A percentile compares a stretch with the other conserved stretches of the same genome.
These are phyloP conservation scores for Metarhizium album DNA, from an alignment of 2,329 filamentous ascomycete species.

Conservation along the genomic window DNA sequence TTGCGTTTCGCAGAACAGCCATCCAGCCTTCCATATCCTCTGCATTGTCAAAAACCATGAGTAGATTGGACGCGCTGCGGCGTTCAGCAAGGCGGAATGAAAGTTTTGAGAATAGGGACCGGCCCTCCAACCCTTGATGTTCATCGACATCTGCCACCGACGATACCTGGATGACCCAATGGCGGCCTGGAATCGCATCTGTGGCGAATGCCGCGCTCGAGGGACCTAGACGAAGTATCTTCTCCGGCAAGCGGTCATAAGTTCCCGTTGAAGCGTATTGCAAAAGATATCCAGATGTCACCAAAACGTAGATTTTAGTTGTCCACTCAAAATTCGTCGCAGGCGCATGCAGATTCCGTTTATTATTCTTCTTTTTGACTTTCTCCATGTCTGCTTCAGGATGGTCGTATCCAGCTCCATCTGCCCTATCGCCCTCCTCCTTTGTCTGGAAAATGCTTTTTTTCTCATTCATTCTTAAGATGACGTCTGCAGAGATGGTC, in stretches of 20 bases:
- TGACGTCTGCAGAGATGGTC: conserved; percentile 54
- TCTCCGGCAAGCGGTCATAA: conserved; percentile 64
- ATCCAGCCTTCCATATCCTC: conserved; percentile 73
- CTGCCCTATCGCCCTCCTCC: conserved; percentile 9
- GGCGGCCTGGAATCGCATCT: conserved; percentile 67
- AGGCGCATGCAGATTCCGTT: conserved; percentile 29
- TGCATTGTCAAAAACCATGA: conserved; percentile 63
- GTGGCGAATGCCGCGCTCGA: conserved; percentile 72
- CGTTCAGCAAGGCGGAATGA: conserved; percentile 45
- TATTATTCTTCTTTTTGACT: conserved; percentile 36
- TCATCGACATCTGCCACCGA: conserved; percentile 53
- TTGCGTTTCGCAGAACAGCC: conserved; percentile 54
- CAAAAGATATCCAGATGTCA: conserved; percentile 60
- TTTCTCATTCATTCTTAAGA: conserved; percentile 50
- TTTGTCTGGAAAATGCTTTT: conserved; percentile 19
- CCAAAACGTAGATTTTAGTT: conserved; percentile 61
- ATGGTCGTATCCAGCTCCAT: background rate
- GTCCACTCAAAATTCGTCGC: conserved; percentile 50
- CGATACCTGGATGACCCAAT: conserved; percentile 70
- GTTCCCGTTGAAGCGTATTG: conserved; percentile 64
- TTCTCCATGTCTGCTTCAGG: conserved; percentile 20
- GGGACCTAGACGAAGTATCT: conserved; percentile 58
- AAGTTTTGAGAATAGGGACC: conserved; percentile 55
- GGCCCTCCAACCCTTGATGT: conserved; percentile 35
- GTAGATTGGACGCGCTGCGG: conserved; percentile 49